Base-by-base conservation (phyloP, 257 asterid species). In the Ehretia macrophylla region DNA sequence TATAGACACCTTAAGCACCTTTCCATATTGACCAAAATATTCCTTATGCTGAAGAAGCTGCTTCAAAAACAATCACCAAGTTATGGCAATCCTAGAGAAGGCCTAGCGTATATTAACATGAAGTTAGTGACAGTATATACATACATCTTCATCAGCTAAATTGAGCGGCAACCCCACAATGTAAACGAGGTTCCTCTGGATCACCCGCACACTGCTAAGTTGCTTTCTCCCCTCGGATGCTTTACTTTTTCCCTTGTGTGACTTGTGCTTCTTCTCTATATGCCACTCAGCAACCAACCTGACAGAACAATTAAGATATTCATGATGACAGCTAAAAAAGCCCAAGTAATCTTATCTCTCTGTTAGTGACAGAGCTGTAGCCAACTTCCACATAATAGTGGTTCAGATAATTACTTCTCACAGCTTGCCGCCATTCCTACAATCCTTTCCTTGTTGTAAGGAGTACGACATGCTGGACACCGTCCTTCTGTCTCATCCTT, bases 381-480 rank as follows among this genome's bases (percentile, higher is more conserved):
- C 5, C 48, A 44, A 17, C 14, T 19, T 45, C 40, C 14, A 17
- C 47, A 47, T 46, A 11, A 32, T 13, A 27, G 21, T 17, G 49
- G 27, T 39, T 47, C 12, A 16, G 1, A 40, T 4, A 69, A 58
- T 35, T 70, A 93, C 99, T 88, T 84, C 68, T 73, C 96, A 79
- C 96, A 79, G 46, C 71, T 85, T 60, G 94, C 84, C 44, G 91
- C 70, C 53, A 50, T 89, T 64, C 87, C 97, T 57, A 89, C 97
- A 78, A 93, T 81, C 85, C 85, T 93, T 70, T 93, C 97, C 85
- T 93, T 93, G 79, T 93, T 83, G 78, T 93, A 93, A 76, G 97
- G 89, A 68, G 76, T 68, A 58, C 99, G 97, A 67, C 99, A 93
- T 67, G 97, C 99, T 18, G 99, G 99, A 72, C 99, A 93, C 17